phyloP scores from a whole-genome alignment of 2,329 filamentous ascomycete genomes.

The Aspergillus latus region DNA sequence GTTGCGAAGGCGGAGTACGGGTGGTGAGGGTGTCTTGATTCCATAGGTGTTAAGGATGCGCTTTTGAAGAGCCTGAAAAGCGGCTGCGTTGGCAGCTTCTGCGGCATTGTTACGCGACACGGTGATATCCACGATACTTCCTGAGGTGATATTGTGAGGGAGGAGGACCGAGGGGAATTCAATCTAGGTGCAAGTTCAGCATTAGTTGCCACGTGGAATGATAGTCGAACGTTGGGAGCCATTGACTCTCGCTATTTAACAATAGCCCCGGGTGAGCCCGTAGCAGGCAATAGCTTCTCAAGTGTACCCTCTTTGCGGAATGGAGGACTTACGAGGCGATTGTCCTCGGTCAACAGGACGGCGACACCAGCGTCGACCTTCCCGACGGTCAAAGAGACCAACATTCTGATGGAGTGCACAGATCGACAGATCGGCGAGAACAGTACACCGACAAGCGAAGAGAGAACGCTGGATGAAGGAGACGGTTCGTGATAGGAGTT shows the following conservation, averaged over 20 bases:
- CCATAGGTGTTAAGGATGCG: constrained; percentile 87
- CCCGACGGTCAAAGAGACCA: constrained; percentile 96
- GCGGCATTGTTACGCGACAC: constrained; percentile 82
- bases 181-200: constrained; percentile 61
- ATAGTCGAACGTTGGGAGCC: background rate
- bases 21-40: constrained; percentile 70
- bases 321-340: constrained; percentile 72
- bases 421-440: constrained; percentile 4
- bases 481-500: constrained; percentile 11
- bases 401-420: constrained; percentile 59
- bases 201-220: constrained; percentile 15
- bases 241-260: background rate
- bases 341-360: constrained; percentile 93
- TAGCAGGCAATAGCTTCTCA: background rate
- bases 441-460: constrained; percentile 10
- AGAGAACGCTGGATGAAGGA: background rate
- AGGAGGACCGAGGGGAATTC: constrained; percentile 98
- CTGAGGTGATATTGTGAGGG: constrained; percentile 89
- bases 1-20: constrained; percentile 86
- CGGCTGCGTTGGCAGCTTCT: constrained; percentile 70
- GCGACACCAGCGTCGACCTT: constrained; percentile 99
- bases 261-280: background rate
- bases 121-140: constrained; percentile 96
- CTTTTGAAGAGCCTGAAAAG: constrained; percentile 83
- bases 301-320: constrained; percentile 4